Percentiles rank a stretch among this genome's conserved stretches.
phyloP scores from a whole-genome alignment of 2,329 filamentous ascomycete species.

The Trichoderma arundinaceum region DNA sequence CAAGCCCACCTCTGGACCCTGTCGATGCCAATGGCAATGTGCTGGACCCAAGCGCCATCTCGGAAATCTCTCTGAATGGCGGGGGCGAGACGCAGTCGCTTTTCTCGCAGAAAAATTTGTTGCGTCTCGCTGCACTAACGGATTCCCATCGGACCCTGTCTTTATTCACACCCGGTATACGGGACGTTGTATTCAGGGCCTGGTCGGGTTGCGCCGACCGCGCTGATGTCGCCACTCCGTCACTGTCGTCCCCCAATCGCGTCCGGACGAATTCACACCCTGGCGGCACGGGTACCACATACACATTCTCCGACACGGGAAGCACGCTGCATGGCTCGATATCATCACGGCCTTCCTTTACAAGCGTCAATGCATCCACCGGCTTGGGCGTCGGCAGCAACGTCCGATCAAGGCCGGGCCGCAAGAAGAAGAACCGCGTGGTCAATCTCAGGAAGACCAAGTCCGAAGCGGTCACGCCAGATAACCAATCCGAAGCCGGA shows the following conservation, averaged over 20 bases:
- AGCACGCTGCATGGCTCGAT: slow-evolving; percentile 67
- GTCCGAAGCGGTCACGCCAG: slow-evolving; percentile 58
- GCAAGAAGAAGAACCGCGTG: slow-evolving; percentile 83
- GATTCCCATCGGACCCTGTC: slow-evolving; percentile 91
- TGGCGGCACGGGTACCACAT: slow-evolving; percentile 65
- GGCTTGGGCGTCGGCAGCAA: slow-evolving; percentile 68
- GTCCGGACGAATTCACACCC: slow-evolving; percentile 67
- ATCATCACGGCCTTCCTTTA: slow-evolving; percentile 71
- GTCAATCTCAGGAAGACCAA: slow-evolving; percentile 76
- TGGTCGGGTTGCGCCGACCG: slow-evolving; percentile 83
- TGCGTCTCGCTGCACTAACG: slow-evolving; percentile 79
- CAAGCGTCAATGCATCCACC: slow-evolving; percentile 65
- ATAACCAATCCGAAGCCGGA: slow-evolving; percentile 53
- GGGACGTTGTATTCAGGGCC: slow-evolving; percentile 87
- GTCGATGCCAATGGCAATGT: slow-evolving; percentile 81
- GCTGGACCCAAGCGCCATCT: slow-evolving; percentile 75
- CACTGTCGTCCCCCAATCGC: slow-evolving; percentile 58
- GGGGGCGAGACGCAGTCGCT: slow-evolving; percentile 83
- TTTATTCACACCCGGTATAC: slow-evolving; percentile 87
- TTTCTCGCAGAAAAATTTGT: slow-evolving; percentile 93
- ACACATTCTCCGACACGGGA: slow-evolving; percentile 75
- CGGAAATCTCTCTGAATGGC: slow-evolving; percentile 77
- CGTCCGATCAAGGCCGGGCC: slow-evolving; percentile 64
- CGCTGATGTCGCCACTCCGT: slow-evolving; percentile 61
- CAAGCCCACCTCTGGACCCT: slow-evolving; percentile 79